Conservation (phyloP, 1,139 yeast genomes). For the Candida freyschussii region DNA sequence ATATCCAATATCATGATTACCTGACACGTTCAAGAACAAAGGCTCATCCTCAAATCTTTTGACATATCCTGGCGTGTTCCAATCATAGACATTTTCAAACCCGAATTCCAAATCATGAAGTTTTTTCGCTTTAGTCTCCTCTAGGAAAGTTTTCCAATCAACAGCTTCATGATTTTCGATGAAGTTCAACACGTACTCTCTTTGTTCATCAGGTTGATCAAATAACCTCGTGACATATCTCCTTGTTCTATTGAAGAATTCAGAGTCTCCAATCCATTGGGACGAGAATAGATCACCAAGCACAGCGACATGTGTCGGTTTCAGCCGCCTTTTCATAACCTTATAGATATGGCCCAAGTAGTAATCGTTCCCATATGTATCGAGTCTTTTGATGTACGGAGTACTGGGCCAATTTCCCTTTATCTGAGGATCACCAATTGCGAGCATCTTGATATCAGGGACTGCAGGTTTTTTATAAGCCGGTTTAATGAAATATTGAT, state of each 20-base stretch:
- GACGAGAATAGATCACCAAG: slow-evolving; percentile 94
- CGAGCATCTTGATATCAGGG: slow-evolving; percentile 57
- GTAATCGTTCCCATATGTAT: slow-evolving; percentile 82
- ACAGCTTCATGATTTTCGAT: slow-evolving; percentile 43
- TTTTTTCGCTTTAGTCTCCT: slow-evolving; percentile 37
- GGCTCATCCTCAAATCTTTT: slow-evolving; percentile 39
- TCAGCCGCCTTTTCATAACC: slow-evolving; percentile 54
- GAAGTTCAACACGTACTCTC: slow-evolving; percentile 43
- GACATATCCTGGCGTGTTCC: slow-evolving; percentile 42
- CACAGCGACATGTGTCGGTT: slow-evolving; percentile 79
- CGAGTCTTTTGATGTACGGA: slow-evolving; percentile 69
- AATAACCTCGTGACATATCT: slow-evolving; percentile 66
- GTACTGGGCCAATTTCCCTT: slow-evolving; percentile 77
- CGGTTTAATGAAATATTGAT: slow-evolving; percentile 25
- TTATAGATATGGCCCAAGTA: slow-evolving; percentile 79
- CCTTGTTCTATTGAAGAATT: slow-evolving; percentile 72
- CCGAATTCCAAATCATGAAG: slow-evolving; percentile 45
- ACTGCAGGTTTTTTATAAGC: slow-evolving; percentile 15
- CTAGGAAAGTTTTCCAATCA: slow-evolving; percentile 50
- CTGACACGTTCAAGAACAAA: slow-evolving; percentile 74
- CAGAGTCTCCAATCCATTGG: slow-evolving; percentile 90
- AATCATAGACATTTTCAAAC: slow-evolving; percentile 58
- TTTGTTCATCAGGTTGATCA: slow-evolving; percentile 46
- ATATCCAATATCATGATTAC: slow-evolving; percentile 95
- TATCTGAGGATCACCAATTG: slow-evolving; percentile 96